Evolutionary conservation across 2,329 filamentous ascomycete species (phyloP).

Genomic region (Trichoderma citrinoviride): DNA sequence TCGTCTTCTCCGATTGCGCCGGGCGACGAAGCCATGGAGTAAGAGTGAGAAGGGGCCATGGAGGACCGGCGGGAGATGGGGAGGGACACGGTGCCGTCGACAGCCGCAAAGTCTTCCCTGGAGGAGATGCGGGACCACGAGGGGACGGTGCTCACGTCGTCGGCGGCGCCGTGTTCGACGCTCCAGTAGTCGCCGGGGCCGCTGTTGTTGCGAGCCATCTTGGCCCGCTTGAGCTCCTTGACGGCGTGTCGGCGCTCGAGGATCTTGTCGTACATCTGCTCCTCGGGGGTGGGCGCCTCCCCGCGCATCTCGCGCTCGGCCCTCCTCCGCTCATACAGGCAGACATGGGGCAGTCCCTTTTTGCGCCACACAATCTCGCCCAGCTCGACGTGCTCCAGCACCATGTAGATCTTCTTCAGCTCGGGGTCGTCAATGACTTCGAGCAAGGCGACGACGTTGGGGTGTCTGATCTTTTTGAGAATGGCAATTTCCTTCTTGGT

Average conservation of each 20-base stretch:
- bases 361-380: slow-evolving; percentile 94
- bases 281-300: slow-evolving; percentile 56
- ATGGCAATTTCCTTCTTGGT: slow-evolving; percentile 97
- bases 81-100: slow-evolving; percentile 38
- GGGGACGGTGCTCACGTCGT: slow-evolving; percentile 46
- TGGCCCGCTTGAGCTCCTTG: slow-evolving; percentile 57
- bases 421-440: slow-evolving; percentile 98
- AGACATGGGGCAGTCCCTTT: slow-evolving; percentile 80
- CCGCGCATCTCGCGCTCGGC: slow-evolving; percentile 69
- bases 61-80: slow-evolving; percentile 45
- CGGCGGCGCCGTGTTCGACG: slow-evolving; percentile 69
- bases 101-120: slow-evolving; percentile 39
- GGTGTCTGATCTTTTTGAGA: slow-evolving; percentile 94
- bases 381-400: slow-evolving; percentile 90
- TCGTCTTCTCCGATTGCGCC: slow-evolving; percentile 33
- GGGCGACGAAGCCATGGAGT: slow-evolving; percentile 45
- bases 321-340: slow-evolving; percentile 75
- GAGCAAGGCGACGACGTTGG: slow-evolving; percentile 92
- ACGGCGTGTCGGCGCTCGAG: slow-evolving; percentile 58
- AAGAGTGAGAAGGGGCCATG: slow-evolving; percentile 46
- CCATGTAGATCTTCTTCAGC: slow-evolving; percentile 96
- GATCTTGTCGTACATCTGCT: slow-evolving; percentile 59
- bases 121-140: slow-evolving; percentile 44
- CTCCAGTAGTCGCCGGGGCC: slow-evolving; percentile 72
- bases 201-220: slow-evolving; percentile 49